These are phyloP conservation scores for Hypoxylon sp. DNA, from an alignment of 2,329 filamentous ascomycete genomes.

Conservation along the genomic window DNA sequence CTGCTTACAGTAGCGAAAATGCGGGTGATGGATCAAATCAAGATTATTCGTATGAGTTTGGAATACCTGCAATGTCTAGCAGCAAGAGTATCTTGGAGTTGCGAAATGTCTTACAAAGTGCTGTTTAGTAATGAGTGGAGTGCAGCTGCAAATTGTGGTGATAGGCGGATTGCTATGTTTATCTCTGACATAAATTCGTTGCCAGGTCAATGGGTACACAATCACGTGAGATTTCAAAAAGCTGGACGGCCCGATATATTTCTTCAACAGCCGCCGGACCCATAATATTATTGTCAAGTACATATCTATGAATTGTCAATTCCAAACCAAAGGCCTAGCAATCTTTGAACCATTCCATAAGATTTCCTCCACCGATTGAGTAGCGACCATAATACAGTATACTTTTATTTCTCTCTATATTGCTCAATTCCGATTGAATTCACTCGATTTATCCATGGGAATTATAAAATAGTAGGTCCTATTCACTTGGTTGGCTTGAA, in stretches of 20 bases:
- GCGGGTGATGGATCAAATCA: neutral
- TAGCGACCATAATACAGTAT: neutral
- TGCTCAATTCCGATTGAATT: neutral
- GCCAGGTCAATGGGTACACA: conserved; percentile 37
- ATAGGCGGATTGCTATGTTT: conserved; percentile 34
- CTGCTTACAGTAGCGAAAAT: conserved; percentile 11
- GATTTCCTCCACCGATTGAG: neutral
- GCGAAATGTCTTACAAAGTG: conserved; percentile 21
- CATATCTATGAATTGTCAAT: neutral
- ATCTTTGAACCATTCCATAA: neutral
- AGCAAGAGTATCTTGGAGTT: conserved; percentile 7
- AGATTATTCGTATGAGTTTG: conserved; percentile 8
- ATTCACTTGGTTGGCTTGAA: no score
- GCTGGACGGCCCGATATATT: neutral
- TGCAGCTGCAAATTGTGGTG: conserved; percentile 10
- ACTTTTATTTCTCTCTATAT: neutral
- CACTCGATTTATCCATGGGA: neutral
- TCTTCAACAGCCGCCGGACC: neutral
- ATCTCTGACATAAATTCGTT: conserved; percentile 35
- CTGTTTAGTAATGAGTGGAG: conserved; percentile 28
- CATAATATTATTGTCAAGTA: neutral
- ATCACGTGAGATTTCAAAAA: conserved; percentile 28
- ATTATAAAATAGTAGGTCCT: neutral
- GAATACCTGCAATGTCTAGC: conserved; percentile 19
- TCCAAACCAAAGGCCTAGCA: neutral